Base-by-base conservation (phyloP, 495 filamentous ascomycete species). In the Durotheca rogersii region DNA sequence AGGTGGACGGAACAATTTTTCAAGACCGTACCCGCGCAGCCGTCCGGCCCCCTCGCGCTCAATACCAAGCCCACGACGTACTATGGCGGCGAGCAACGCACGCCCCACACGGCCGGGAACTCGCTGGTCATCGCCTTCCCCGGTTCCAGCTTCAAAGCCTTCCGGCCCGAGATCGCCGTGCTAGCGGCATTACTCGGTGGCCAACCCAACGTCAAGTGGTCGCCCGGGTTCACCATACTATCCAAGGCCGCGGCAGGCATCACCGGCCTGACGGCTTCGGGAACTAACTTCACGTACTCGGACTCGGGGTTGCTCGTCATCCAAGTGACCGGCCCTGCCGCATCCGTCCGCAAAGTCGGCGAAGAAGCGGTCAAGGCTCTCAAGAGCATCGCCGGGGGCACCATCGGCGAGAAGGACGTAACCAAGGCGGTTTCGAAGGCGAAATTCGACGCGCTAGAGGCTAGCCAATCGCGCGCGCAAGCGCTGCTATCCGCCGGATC, bases 1-100 rank as follows among this genome's bases (percentile, higher is more conserved):
- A 96, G 93, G 76, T 99, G 93, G 93, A 85, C 91, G 44, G 81
- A 84, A 58, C 83, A 95, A 56, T 95, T 96, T 81, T 95, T 96
- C 79, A 72, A 72, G 51, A 68, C 71, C 33, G 74, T 81, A 15
- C 72, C 75, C 16, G 49, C 70, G 15, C 65, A 67, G 23, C 62
- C 47, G 27, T 56, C 55, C 44, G 56, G 56, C 53, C 59, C 64
- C 33, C 56, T 69, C 7, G 67, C 69, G 47, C 71, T 79, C 35
- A 67, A 66, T 58, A 44, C 61, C 10, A 51, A 60, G 53, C 60
- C 87, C 38, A 82, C 83, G 60, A 90, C 90, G 69, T 99, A 96
- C 80, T 85, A 82, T 66, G 93, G 93, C 62, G 93, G 93, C 60
- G 89, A 99, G 78, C 86, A 95, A 75, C 87, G 93, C 45, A 88